Evolutionary conservation across 345 rosid genomes (phyloP), one percentile per base, ranked within the genome.

Genomic region (Rhizophora apiculata): DNA sequence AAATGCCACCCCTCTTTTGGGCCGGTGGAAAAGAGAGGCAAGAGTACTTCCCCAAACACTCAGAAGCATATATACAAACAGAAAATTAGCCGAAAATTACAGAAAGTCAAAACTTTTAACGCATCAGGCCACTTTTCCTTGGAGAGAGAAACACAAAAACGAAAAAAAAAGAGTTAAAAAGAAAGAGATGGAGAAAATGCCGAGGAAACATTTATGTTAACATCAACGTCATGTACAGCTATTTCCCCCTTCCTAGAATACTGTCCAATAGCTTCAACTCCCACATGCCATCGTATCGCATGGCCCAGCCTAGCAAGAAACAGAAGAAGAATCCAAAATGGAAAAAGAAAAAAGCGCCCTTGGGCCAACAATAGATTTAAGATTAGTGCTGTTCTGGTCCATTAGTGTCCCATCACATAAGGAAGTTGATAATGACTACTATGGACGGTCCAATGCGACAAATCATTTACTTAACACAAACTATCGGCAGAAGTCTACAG

Each of bases 221-320:
- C 18, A 13, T 43, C 49, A 18, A 43, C 16, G 18, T 43, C 49
- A 43, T 11, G 19, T 43, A 13, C 18, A 3, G 49, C 49, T 13
- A 43, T 18, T 43, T 43, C 5, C 5, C 22, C 60, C 60, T 31
- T 31, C 57, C 64, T 43, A 59, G 57, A 59, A 59, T 2, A 68
- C 58, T 51, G 22, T 39, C n/a, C 68, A 11, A 57, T 55, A 6
- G 26, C 55, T 21, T 60, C 66, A 30, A 69, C 70, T 62, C 57
- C 22, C 62, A 53, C 62, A 53, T 20, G 43, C 60, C 73, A 57
- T 62, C 69, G 69, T 20, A 46, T 67, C 51, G 37, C 72, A 30
- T 55, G 46, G 31, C 77, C 36, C 49, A 26, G 46, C 68, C 71
- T 71, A 71, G 4, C 62, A 63, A 55, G 62, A 34, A 65, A n/a